phyloP scores from a whole-genome alignment of 768 basidiomycete species.

The Pulveroboletus ravenelii region DNA sequence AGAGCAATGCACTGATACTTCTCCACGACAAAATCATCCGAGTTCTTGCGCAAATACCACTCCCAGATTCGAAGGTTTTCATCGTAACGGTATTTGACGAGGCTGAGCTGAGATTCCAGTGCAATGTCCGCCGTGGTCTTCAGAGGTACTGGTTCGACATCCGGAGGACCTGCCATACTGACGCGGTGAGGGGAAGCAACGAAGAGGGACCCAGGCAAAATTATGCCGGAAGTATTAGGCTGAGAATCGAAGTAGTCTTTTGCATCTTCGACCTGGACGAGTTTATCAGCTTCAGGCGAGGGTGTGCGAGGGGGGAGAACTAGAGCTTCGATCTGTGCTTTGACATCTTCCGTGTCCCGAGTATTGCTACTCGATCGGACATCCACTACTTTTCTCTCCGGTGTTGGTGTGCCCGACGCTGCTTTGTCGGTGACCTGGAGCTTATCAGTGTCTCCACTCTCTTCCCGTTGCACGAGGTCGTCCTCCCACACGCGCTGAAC shows the following conservation, averaged over 20 bases:
- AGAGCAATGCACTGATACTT: conserved; percentile 88
- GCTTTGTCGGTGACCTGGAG: conserved; percentile 11
- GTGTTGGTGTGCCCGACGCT: conserved; percentile 27
- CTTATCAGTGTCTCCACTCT: conserved; percentile 38
- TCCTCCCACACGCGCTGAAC: conserved; percentile 83
- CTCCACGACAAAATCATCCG: conserved; percentile 83
- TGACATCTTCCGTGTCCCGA: conserved; percentile 47
- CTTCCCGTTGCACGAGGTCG: conserved; percentile 74
- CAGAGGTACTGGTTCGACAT: conserved; percentile 39
- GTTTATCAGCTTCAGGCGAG: conserved; percentile 27
- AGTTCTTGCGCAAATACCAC: conserved; percentile 87
- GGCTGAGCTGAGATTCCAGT: conserved; percentile 65
- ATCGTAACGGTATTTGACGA: conserved; percentile 75
- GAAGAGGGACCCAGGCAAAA: conserved; percentile 28
- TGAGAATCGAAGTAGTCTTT: conserved; percentile 43
- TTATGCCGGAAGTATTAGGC: conserved; percentile 26
- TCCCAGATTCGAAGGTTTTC: conserved; percentile 92
- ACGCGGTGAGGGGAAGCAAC: conserved; percentile 31
- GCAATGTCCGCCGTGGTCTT: conserved; percentile 68
- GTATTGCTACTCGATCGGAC: conserved; percentile 3
- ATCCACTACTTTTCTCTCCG: conserved; percentile 20
- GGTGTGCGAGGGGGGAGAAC: conserved; percentile 40
- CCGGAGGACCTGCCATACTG: conserved; percentile 26
- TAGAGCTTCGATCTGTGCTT: conserved; percentile 61
- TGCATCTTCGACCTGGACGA: conserved; percentile 27